Conservation (phyloP, 208 protist genomes). For the Trichomonas vaginalis region DNA sequence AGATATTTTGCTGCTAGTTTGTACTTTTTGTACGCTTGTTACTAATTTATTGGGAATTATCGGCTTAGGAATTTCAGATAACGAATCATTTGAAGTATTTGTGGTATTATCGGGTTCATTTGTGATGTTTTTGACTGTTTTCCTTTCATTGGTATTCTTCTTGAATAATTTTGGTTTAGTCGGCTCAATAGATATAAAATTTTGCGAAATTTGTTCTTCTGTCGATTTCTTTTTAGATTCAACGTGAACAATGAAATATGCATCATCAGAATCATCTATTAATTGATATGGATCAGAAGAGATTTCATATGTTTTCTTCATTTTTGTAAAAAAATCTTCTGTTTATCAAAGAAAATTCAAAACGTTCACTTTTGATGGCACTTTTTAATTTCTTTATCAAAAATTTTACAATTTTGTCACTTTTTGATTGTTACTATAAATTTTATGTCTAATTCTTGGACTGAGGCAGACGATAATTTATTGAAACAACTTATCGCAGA, state of each 20-base stretch:
- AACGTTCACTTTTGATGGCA: too few species aligned
- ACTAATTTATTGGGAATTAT: background rate
- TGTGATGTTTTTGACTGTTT: background rate
- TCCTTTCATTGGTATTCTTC: background rate
- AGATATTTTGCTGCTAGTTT: background rate
- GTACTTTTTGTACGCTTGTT: background rate
- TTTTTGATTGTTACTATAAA: background rate
- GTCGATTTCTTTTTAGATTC: background rate
- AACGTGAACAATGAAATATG: background rate
- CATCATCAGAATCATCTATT: background rate
- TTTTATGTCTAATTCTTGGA: background rate
- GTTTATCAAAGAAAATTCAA: background rate
- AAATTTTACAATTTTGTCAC: background rate
- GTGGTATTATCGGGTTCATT: background rate
- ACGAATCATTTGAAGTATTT: background rate
- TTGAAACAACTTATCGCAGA: background rate
- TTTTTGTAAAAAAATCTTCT: background rate
- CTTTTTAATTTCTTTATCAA: too few species aligned
- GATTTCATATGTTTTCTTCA: background rate
- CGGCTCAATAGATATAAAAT: too few species aligned
- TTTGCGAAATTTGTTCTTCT: background rate
- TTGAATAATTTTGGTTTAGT: too few species aligned
- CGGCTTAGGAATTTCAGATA: too few species aligned
- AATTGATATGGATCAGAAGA: background rate
- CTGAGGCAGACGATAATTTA: background rate